phyloP scores from a whole-genome alignment of 768 basidiomycete genomes.

The Serendipita sp. region DNA sequence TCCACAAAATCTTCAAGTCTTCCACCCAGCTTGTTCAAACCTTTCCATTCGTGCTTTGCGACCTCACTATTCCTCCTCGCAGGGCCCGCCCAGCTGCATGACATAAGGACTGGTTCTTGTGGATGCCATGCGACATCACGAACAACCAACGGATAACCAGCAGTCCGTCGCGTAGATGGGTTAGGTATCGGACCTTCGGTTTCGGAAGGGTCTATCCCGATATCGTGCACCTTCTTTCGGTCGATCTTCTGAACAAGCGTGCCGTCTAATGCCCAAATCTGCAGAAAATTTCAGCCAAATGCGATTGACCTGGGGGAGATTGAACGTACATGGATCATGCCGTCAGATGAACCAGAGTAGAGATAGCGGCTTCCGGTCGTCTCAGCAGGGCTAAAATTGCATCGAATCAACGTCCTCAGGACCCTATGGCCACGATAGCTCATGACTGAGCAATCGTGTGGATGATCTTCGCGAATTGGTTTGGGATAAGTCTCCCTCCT shows the following conservation, averaged over 20 bases:
- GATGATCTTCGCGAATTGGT: conserved; percentile 49
- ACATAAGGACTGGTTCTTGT: conserved; percentile 81
- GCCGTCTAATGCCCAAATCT: conserved; percentile 96
- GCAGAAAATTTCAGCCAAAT: conserved; percentile 1
- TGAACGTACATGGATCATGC: conserved; percentile 55
- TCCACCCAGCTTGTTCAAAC: conserved; percentile 48
- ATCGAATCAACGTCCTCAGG: conserved; percentile 80
- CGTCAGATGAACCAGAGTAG: conserved; percentile 84
- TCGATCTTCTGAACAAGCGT: conserved; percentile 69
- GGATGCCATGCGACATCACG: conserved; percentile 95
- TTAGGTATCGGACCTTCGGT: conserved; percentile 25
- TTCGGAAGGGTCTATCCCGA: conserved; percentile 56
- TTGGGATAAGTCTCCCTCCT: conserved; percentile 34
- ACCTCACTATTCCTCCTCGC: conserved; percentile 50
- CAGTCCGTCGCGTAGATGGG: conserved; percentile 11
- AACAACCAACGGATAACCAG: conserved; percentile 30
- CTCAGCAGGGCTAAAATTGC: conserved; percentile 86
- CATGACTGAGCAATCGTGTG: conserved; percentile 87
- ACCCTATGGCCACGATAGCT: conserved; percentile 86
- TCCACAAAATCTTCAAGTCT: conserved; percentile 61
- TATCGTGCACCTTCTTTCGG: conserved; percentile 53
- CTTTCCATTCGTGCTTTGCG: conserved; percentile 94
- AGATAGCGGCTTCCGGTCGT: conserved; percentile 88
- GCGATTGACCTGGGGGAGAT: no score
- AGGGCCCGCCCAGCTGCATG: conserved; percentile 68